Evolutionary conservation across 2,329 filamentous ascomycete species (phyloP).

Genomic region (Teratosphaeria nubilosa): DNA sequence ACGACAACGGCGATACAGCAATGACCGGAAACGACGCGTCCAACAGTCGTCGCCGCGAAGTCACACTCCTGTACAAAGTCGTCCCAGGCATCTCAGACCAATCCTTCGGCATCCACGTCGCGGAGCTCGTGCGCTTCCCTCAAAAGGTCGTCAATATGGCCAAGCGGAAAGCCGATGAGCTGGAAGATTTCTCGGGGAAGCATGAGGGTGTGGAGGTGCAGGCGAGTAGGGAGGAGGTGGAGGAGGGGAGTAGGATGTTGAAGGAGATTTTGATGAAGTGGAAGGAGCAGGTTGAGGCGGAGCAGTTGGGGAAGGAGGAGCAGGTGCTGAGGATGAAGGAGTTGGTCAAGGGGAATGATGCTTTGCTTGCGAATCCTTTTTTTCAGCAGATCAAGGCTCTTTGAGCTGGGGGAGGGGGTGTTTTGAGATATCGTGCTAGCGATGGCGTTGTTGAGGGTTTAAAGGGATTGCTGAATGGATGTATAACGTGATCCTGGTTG

Average conservation of each 20-base stretch:
- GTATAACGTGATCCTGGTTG: not conserved
- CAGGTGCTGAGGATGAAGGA: conserved; percentile 71
- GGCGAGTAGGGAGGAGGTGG: conserved; percentile 76
- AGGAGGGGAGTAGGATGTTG: conserved; percentile 73
- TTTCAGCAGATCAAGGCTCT: conserved; percentile 50
- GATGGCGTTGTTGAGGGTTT: not conserved
- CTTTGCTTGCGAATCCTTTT: conserved; percentile 53
- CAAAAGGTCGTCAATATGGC: conserved; percentile 98
- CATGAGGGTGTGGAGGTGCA: conserved; percentile 44
- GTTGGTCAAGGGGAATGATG: conserved; percentile 63
- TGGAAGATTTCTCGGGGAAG: conserved; percentile 87
- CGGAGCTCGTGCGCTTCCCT: conserved; percentile 90
- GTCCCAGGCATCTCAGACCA: conserved; percentile 93
- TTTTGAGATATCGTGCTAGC: not conserved
- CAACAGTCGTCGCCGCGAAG: conserved; percentile 59
- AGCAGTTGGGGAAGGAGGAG: conserved; percentile 57
- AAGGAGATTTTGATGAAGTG: conserved; percentile 76
- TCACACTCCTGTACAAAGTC: conserved; percentile 93
- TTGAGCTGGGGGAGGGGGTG: conserved; percentile 12
- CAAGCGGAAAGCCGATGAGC: conserved; percentile 95
- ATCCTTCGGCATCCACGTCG: conserved; percentile 96
- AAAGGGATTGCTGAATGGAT: not conserved
- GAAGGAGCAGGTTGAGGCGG: conserved; percentile 57
- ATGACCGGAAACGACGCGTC: conserved; percentile 18
- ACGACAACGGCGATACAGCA: conserved; percentile 35